Evolutionary conservation across 73 alveolate genomes (phyloP).

Genomic region (Stentor coeruleus): DNA sequence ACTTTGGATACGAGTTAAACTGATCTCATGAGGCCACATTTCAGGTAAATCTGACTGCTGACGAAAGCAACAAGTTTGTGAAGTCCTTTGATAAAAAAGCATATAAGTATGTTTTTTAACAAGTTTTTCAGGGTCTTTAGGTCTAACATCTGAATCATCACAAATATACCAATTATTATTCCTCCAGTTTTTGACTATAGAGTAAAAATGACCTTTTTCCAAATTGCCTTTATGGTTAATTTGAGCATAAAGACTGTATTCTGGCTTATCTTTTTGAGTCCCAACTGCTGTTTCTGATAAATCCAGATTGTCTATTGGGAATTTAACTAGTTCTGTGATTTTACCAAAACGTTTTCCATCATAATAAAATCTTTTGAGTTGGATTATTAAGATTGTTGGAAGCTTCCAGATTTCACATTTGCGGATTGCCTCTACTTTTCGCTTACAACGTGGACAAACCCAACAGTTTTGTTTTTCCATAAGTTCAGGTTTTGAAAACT

Average conservation of each 20-base stretch:
- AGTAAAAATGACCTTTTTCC: slow-evolving; percentile 73
- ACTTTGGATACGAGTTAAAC: background rate
- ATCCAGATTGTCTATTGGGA: slow-evolving; percentile 70
- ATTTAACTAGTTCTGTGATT: slow-evolving; percentile 62
- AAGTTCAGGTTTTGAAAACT: slow-evolving; percentile 70
- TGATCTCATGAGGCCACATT: slow-evolving; percentile 52
- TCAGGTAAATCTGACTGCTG: slow-evolving; percentile 44
- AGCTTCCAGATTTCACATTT: slow-evolving; percentile 80
- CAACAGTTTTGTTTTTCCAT: slow-evolving; percentile 66
- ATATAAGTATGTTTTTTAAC: slow-evolving; percentile 43
- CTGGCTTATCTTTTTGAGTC: slow-evolving; percentile 58
- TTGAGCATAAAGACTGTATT: slow-evolving; percentile 72
- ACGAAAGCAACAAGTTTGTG: slow-evolving; percentile 45
- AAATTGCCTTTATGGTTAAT: slow-evolving; percentile 71
- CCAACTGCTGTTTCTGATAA: slow-evolving; percentile 61
- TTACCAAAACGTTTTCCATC: slow-evolving; percentile 46
- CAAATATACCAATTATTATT: slow-evolving; percentile 34
- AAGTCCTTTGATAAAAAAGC: slow-evolving; percentile 45
- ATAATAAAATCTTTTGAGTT: slow-evolving; percentile 73
- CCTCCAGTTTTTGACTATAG: slow-evolving; percentile 53
- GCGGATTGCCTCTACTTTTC: slow-evolving; percentile 51
- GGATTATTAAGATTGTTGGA: slow-evolving; percentile 77
- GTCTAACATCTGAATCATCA: slow-evolving; percentile 39
- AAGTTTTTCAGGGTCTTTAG: slow-evolving; percentile 24
- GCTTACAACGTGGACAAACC: slow-evolving; percentile 81